phyloP scores from a whole-genome alignment of 768 basidiomycete species.

The Pulveroboletus sp. region DNA sequence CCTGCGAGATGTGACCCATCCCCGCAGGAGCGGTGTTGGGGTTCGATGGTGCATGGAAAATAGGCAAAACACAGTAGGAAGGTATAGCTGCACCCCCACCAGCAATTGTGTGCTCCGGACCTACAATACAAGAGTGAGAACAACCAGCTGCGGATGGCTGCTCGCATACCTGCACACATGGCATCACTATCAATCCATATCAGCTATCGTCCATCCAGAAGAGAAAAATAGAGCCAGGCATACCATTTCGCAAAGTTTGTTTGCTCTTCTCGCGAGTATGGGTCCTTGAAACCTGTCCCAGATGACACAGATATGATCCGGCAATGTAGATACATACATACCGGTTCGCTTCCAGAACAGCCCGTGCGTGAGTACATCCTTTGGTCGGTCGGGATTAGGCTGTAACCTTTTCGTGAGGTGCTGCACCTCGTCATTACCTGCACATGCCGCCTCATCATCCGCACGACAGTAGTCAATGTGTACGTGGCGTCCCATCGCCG shows the following conservation, averaged over 20 bases:
- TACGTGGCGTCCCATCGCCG: conserved; percentile 53
- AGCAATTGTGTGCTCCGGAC: conserved; percentile 47
- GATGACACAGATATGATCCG: background rate
- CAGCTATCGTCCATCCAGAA: too few species aligned
- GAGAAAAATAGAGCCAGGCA: too few species aligned
- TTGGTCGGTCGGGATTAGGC: conserved; percentile 45
- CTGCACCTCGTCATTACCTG: conserved; percentile 39
- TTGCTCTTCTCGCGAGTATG: conserved; percentile 59
- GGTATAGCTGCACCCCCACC: conserved; percentile 40
- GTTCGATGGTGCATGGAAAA: conserved; percentile 45
- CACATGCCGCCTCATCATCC: conserved; percentile 35
- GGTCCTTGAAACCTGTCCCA: conserved; percentile 57
- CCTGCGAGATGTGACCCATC: conserved; percentile 49
- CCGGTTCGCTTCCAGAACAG: conserved; percentile 61
- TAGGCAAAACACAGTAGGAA: conserved; percentile 52
- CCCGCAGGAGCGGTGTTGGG: conserved; percentile 27
- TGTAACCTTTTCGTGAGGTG: conserved; percentile 43
- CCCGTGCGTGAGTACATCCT: conserved; percentile 54
- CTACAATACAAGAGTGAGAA: conserved; percentile 28
- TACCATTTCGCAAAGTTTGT: conserved; percentile 55
- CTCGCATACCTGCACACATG: conserved; percentile 47
- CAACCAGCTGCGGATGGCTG: background rate
- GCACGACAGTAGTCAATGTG: conserved; percentile 59
- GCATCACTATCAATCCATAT: too few species aligned
- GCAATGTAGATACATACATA: conserved; percentile 13